phyloP scores from a whole-genome alignment of 2,329 filamentous ascomycete genomes.

The Exophiala spinifera region DNA sequence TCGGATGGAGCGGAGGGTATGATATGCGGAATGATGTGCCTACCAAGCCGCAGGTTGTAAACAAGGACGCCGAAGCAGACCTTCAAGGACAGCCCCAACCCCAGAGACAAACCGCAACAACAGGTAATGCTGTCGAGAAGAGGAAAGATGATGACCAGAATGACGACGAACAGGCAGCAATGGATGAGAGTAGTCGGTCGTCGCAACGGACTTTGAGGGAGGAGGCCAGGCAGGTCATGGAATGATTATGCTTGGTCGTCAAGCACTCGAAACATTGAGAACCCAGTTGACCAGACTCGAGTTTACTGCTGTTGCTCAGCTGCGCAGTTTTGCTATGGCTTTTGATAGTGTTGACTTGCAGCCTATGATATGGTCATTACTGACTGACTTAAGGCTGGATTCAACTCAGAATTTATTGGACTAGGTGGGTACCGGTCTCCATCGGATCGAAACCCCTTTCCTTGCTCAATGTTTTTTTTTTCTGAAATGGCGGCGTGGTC shows the following conservation, averaged over 20 bases:
- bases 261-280: too few species aligned
- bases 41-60: background rate
- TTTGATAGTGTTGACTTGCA: background rate
- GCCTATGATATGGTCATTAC: too few species aligned
- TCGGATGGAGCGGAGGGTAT: slow-evolving; percentile 60
- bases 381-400: too few species aligned
- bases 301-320: background rate
- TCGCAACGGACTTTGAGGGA: slow-evolving; percentile 16
- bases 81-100: slow-evolving; percentile 2
- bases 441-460: slow-evolving; percentile 2
- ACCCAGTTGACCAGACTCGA: too few species aligned
- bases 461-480: slow-evolving; percentile 12
- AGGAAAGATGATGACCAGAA: slow-evolving; percentile 7
- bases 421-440: too few species aligned
- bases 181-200: slow-evolving; percentile 7
- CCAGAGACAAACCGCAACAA: background rate
- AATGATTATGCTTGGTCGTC: slow-evolving; percentile 1
- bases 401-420: too few species aligned
- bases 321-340: too few species aligned
- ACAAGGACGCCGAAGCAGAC: slow-evolving; percentile 4
- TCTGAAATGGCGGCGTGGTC: slow-evolving; percentile 2
- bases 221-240: slow-evolving; percentile 8
- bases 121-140: background rate
- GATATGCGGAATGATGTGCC: slow-evolving; percentile 38
- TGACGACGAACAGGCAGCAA: background rate